These are phyloP conservation scores for Capsella bursapastoris DNA, from an alignment of 345 rosid species.

Conservation along the genomic window DNA sequence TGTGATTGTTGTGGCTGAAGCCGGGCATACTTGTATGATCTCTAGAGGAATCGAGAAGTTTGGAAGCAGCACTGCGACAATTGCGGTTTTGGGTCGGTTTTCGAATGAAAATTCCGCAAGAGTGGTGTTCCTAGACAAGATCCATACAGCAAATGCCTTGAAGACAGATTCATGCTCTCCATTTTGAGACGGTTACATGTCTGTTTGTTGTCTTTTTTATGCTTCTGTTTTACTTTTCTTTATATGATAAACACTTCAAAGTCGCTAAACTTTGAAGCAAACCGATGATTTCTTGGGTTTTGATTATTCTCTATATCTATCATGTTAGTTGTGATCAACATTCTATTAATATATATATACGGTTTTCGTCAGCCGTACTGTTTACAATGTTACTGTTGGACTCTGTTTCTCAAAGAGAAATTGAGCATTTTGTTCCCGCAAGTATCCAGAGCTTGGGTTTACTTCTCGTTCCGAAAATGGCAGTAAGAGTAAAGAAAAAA, in stretches of 20 bases:
- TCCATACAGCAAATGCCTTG: constrained; percentile 44
- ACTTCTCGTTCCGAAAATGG: not conserved
- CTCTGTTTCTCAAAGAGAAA: not conserved
- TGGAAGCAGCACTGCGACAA: constrained; percentile 88
- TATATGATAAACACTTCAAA: constrained; percentile 1
- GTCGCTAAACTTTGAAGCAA: constrained; percentile 24
- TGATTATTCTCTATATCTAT: constrained; percentile 22
- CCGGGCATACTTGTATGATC: constrained; percentile 91
- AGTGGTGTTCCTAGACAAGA: constrained; percentile 64
- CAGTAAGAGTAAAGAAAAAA: not conserved
- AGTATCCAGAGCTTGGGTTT: not conserved
- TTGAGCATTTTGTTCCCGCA: not conserved
- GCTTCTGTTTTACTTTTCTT: not conserved
- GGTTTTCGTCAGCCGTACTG: not conserved
- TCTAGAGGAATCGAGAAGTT: constrained; percentile 92
- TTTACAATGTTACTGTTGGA: not conserved
- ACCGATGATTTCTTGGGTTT: constrained; percentile 23
- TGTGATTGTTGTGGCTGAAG: constrained; percentile 91
- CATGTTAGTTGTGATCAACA: not conserved
- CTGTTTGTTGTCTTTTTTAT: constrained; percentile 18
- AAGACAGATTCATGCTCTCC: constrained; percentile 32
- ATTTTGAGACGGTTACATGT: constrained; percentile 25
- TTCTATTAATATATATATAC: not conserved
- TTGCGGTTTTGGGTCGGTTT: constrained; percentile 82
- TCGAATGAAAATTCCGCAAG: constrained; percentile 61